Evolutionary conservation across 2,329 filamentous ascomycete species (phyloP).

Genomic region (Zymoseptoria ardabiliae): DNA sequence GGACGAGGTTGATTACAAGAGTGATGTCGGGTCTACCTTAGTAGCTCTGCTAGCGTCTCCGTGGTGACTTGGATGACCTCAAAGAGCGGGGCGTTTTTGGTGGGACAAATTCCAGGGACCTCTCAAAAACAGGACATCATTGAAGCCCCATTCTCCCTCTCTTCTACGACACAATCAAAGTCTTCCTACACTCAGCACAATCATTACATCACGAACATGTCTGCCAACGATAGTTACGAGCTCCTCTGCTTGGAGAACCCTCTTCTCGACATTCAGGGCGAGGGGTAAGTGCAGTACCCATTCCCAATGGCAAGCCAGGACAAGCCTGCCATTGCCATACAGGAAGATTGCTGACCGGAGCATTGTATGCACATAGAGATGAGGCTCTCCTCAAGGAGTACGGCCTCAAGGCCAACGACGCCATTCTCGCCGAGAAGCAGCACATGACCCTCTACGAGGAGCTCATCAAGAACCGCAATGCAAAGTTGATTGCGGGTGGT

Average conservation of each 20-base stretch:
- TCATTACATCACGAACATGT: slow-evolving; percentile 9
- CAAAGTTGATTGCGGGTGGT: slow-evolving; percentile 90
- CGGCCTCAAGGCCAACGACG: slow-evolving; percentile 88
- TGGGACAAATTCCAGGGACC: not conserved
- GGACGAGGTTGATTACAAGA: not conserved
- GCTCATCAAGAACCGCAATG: slow-evolving; percentile 82
- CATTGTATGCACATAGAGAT: slow-evolving; percentile 50
- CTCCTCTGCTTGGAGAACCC: slow-evolving; percentile 96
- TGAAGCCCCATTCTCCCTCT: not conserved
- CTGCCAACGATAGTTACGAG: slow-evolving; percentile 56
- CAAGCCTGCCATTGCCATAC: not conserved
- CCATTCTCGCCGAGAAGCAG: slow-evolving; percentile 89
- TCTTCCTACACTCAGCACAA: not conserved
- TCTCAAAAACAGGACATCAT: not conserved
- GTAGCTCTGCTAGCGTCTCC: not conserved
- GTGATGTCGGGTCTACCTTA: not conserved
- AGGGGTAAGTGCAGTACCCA: slow-evolving; percentile 43
- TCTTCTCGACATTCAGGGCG: slow-evolving; percentile 91
- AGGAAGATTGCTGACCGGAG: not conserved
- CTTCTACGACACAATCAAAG: not conserved
- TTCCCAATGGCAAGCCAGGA: slow-evolving; percentile 9
- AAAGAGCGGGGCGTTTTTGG: not conserved
- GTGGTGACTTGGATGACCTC: not conserved
- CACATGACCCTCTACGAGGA: slow-evolving; percentile 89
- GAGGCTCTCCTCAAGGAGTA: slow-evolving; percentile 87